phyloP scores from a whole-genome alignment of 306 rosid species.

The Quercus parvula region DNA sequence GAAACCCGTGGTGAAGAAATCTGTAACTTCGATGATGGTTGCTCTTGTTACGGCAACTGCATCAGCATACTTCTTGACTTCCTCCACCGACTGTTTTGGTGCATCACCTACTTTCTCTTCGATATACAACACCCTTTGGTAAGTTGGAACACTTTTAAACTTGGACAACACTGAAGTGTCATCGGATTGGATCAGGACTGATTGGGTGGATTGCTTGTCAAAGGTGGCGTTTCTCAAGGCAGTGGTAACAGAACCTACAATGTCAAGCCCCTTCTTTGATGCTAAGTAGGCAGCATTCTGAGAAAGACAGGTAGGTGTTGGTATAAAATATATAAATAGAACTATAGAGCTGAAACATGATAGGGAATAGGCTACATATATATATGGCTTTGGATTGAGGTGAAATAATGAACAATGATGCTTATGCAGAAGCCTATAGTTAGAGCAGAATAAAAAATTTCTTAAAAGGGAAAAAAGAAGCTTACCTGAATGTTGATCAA shows the following conservation, averaged over 20 bases:
- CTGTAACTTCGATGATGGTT: conserved; percentile 2
- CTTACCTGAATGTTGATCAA: conserved; percentile 58
- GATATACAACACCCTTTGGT: conserved; percentile 44
- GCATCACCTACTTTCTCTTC: conserved; percentile 29
- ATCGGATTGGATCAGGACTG: conserved; percentile 73
- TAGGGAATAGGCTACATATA: background rate
- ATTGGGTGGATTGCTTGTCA: conserved; percentile 64
- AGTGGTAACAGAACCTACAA: conserved; percentile 42
- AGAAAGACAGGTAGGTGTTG: conserved; percentile 14
- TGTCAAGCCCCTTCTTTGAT: conserved; percentile 72
- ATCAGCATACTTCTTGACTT: conserved; percentile 67
- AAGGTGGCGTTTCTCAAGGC: conserved; percentile 67
- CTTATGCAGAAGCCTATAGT: background rate
- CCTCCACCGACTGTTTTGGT: conserved; percentile 45
- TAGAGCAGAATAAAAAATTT: background rate
- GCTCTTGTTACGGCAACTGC: conserved; percentile 49
- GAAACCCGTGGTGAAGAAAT: conserved; percentile 19
- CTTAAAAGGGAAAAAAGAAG: background rate
- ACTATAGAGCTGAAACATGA: background rate
- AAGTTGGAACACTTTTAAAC: conserved; percentile 47
- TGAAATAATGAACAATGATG: background rate
- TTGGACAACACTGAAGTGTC: conserved; percentile 78
- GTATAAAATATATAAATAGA: background rate
- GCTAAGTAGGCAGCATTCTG: conserved; percentile 86
- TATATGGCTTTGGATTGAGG: background rate